phyloP scores from a whole-genome alignment of 2,329 filamentous ascomycete genomes.

The Sporothrix phasma region DNA sequence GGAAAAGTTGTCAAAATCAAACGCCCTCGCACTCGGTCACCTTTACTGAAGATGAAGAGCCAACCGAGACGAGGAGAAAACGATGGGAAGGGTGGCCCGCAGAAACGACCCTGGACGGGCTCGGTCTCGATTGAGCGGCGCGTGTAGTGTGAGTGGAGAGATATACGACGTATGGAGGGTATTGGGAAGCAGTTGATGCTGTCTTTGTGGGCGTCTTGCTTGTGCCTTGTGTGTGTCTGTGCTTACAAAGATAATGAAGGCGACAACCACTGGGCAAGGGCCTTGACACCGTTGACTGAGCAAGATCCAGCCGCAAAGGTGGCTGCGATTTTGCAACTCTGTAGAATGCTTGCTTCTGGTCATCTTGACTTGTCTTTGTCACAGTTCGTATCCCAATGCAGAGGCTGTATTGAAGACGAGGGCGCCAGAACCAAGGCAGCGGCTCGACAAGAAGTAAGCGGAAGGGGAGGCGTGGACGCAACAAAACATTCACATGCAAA shows the following conservation, averaged over 20 bases:
- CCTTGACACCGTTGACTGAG: neutral
- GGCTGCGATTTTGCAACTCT: neutral
- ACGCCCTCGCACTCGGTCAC: neutral
- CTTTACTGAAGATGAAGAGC: neutral
- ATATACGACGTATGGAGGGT: neutral
- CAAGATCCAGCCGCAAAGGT: neutral
- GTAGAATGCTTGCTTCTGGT: neutral
- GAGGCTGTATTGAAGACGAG: neutral
- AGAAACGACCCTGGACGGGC: neutral
- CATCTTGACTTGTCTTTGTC: neutral
- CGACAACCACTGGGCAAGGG: neutral
- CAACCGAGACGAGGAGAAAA: neutral
- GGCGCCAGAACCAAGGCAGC: neutral
- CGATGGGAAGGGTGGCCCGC: neutral
- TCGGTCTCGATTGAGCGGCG: neutral
- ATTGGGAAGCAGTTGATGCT: neutral
- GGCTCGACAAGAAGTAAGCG: neutral
- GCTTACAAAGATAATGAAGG: neutral
- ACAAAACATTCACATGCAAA: neutral
- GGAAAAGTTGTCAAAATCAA: neutral
- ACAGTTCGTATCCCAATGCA: neutral
- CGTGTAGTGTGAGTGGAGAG: neutral
- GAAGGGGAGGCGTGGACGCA: slow-evolving; percentile 7
- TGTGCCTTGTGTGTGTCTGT: no score
- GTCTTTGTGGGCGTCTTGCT: neutral